Evolutionary conservation across 176 grass and related monocot genomes (phyloP).

Genomic region (Ampelocalamus luodianensis): DNA sequence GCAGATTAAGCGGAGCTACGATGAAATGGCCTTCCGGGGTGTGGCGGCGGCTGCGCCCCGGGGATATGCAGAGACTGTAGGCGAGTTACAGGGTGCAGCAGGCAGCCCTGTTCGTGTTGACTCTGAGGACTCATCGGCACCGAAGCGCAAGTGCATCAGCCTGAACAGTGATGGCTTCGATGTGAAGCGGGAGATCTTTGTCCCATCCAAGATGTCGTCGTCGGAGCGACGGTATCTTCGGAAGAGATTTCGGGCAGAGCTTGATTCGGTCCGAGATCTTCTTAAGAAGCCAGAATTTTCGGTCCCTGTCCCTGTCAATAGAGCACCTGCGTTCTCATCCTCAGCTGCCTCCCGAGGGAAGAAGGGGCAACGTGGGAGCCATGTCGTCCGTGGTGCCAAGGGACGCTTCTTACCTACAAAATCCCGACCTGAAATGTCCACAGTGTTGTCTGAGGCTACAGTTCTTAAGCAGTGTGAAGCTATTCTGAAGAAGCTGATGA

Average conservation of each 20-base stretch:
- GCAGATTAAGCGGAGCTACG: conserved; percentile 50
- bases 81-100: conserved; percentile 63
- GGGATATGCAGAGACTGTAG: conserved; percentile 41
- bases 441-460: conserved; percentile 27
- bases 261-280: conserved; percentile 56
- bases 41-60: background rate
- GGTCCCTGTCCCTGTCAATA: conserved; percentile 2
- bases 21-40: conserved; percentile 51
- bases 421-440: conserved; percentile 32
- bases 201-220: conserved; percentile 64
- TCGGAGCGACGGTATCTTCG: conserved; percentile 67
- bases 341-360: conserved; percentile 50
- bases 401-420: conserved; percentile 62
- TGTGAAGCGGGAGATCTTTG: conserved; percentile 64
- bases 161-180: conserved; percentile 61
- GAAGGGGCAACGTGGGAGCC: conserved; percentile 40
- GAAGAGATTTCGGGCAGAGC: conserved; percentile 66
- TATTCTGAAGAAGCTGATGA: conserved; percentile 91
- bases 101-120: conserved; percentile 63
- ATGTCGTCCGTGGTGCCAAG: conserved; percentile 54
- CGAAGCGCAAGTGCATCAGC: conserved; percentile 88
- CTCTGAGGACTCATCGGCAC: conserved; percentile 66
- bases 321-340: conserved; percentile 55
- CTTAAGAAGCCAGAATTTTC: conserved; percentile 57
- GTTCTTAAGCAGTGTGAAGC: conserved; percentile 76